Evolutionary conservation across 306 rosid genomes (phyloP).

Genomic region (Vicia sativa): DNA sequence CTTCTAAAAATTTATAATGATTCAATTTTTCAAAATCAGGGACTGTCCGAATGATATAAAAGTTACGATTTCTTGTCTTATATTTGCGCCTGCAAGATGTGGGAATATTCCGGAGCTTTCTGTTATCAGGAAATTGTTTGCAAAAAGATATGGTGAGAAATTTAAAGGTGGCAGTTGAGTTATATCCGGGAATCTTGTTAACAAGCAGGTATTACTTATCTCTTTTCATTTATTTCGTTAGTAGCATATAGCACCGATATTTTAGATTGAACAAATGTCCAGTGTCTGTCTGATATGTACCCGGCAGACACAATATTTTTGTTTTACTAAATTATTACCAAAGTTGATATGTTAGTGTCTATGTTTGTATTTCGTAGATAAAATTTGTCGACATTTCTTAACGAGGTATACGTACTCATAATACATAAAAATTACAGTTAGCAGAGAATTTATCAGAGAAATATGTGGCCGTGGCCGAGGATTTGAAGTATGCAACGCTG

Average conservation of each 20-base stretch:
- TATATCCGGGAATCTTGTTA: slow-evolving; percentile 78
- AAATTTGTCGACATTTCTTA: not conserved
- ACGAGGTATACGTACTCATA: slow-evolving; percentile 24
- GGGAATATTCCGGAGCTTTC: slow-evolving; percentile 86
- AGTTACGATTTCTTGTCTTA: slow-evolving; percentile 83
- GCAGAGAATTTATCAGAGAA: slow-evolving; percentile 53
- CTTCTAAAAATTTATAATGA: not conserved
- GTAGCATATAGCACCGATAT: not conserved
- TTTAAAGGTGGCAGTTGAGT: slow-evolving; percentile 61
- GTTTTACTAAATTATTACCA: not conserved
- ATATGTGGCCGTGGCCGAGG: slow-evolving; percentile 56
- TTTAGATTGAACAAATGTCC: not conserved
- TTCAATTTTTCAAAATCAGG: slow-evolving; percentile 35
- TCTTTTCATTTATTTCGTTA: not conserved
- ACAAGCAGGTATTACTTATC: slow-evolving; percentile 51
- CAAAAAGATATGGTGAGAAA: slow-evolving; percentile 65
- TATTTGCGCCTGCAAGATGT: slow-evolving; percentile 86
- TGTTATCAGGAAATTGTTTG: slow-evolving; percentile 72
- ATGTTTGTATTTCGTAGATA: not conserved
- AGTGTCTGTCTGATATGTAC: not conserved
- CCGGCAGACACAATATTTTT: not conserved
- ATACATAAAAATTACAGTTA: slow-evolving; percentile 51
- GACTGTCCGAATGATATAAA: slow-evolving; percentile 76
- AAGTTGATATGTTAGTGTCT: not conserved
- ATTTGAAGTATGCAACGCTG: slow-evolving; percentile 53